Conservation (phyloP, 2,329 filamentous ascomycete species). For the Exophiala sp. region DNA sequence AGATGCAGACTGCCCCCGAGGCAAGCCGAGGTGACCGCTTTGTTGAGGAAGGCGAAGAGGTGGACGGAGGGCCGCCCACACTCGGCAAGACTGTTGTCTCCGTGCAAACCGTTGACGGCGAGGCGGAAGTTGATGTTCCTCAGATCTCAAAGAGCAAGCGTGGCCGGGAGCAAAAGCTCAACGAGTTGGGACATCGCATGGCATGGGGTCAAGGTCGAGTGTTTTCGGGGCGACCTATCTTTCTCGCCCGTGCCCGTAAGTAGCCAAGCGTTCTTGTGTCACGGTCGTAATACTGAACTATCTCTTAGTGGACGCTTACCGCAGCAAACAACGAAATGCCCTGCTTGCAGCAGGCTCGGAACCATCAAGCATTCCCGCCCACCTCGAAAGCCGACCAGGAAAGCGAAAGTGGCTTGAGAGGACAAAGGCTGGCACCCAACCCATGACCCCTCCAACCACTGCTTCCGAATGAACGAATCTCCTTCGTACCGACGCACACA, state of each 20-base stretch:
- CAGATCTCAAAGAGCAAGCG: slow-evolving; percentile 66
- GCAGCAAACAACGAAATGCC: slow-evolving; percentile 81
- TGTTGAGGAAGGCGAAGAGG: slow-evolving; percentile 65
- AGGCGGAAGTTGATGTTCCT: slow-evolving; percentile 71
- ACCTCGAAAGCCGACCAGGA: slow-evolving; percentile 84
- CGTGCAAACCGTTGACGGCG: slow-evolving; percentile 63
- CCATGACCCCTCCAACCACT: slow-evolving; percentile 16
- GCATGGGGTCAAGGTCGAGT: slow-evolving; percentile 93
- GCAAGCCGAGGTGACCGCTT: slow-evolving; percentile 67
- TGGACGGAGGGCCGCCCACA: slow-evolving; percentile 34
- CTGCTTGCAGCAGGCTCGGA: slow-evolving; percentile 78
- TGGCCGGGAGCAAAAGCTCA: slow-evolving; percentile 81
- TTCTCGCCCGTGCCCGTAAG: slow-evolving; percentile 87
- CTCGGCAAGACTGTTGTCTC: slow-evolving; percentile 54
- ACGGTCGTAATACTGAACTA: too few species aligned
- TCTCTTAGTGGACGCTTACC: slow-evolving; percentile 78
- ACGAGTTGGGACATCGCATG: slow-evolving; percentile 92
- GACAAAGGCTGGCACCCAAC: slow-evolving; percentile 31
- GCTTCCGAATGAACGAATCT: slow-evolving; percentile 10
- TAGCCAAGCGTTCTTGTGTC: slow-evolving; percentile 30
- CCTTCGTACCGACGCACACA: not conserved
- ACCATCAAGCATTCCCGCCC: slow-evolving; percentile 67
- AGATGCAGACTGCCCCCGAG: slow-evolving; percentile 84
- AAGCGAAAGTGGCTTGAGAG: slow-evolving; percentile 72
- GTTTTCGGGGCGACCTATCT: slow-evolving; percentile 80